Percentiles rank a stretch among this genome's conserved stretches.
phyloP scores from a whole-genome alignment of 2,329 filamentous ascomycete species.

The Aspergillus sp. region DNA sequence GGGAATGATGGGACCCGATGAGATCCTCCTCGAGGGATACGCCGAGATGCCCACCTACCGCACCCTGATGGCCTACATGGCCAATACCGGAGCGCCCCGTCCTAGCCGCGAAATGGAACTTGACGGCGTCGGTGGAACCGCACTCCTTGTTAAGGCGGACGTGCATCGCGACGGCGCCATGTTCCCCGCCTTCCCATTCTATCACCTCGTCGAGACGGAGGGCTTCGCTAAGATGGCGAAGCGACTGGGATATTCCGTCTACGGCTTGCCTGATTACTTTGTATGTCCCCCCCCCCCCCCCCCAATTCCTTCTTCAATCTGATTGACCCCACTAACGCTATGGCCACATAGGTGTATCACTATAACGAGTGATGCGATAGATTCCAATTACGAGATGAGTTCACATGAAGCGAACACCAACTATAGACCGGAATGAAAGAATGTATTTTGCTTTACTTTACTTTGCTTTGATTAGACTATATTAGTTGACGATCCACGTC shows the following conservation, averaged over 20 bases:
- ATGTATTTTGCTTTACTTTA: neutral
- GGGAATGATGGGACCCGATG: constrained; percentile 80
- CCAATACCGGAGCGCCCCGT: constrained; percentile 53
- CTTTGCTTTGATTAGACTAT: neutral
- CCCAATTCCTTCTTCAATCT: neutral
- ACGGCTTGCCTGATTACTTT: constrained; percentile 94
- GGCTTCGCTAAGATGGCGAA: constrained; percentile 97
- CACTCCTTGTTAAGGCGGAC: constrained; percentile 90
- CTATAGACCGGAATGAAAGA: neutral
- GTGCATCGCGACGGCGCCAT: constrained; percentile 97
- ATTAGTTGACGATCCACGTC: neutral
- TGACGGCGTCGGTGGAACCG: constrained; percentile 92
- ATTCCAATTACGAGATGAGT: neutral
- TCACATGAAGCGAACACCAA: neutral
- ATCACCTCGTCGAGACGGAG: constrained; percentile 95
- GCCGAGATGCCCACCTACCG: constrained; percentile 90
- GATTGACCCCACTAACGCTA: constrained; percentile 9
- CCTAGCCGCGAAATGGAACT: constrained; percentile 70
- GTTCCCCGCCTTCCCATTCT: constrained; percentile 96
- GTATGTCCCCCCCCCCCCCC: constrained; percentile 57
- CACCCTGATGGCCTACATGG: constrained; percentile 85
- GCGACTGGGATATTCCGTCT: constrained; percentile 80
- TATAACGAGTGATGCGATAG: constrained; percentile 71
- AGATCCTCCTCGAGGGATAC: constrained; percentile 92
- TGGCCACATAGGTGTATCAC: constrained; percentile 70